Conservation (phyloP, 495 filamentous ascomycete genomes). For the Tetracladium setigerum region DNA sequence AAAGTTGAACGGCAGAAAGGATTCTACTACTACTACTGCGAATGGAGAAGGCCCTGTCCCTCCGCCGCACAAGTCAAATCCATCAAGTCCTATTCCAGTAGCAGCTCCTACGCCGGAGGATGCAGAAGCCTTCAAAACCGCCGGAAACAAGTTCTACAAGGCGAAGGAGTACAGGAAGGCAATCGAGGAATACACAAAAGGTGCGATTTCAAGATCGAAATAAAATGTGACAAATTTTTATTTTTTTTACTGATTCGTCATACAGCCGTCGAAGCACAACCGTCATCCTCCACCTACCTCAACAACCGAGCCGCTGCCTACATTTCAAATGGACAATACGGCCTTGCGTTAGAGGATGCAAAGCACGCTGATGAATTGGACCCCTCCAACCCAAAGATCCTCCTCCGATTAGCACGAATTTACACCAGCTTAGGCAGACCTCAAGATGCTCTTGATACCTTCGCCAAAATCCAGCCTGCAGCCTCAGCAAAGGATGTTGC, state of each 20-base stretch:
- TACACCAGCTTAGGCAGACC: conserved; percentile 80
- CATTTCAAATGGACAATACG: conserved; percentile 72
- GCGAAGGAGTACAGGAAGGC: conserved; percentile 77
- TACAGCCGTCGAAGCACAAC: conserved; percentile 74
- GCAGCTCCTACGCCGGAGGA: conserved; percentile 49
- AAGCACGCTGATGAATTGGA: conserved; percentile 72
- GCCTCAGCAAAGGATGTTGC: conserved; percentile 76
- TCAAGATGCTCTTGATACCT: conserved; percentile 77
- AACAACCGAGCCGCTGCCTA: conserved; percentile 93
- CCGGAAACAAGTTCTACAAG: conserved; percentile 96
- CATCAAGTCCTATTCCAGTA: conserved; percentile 47
- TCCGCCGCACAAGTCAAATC: conserved; percentile 66
- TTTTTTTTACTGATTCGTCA: background rate
- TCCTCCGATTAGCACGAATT: conserved; percentile 82
- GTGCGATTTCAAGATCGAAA: conserved; percentile 33
- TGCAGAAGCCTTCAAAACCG: conserved; percentile 82
- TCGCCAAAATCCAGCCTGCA: conserved; percentile 60
- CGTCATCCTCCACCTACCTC: conserved; percentile 76
- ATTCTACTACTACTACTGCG: conserved; percentile 29
- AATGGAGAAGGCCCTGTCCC: conserved; percentile 57
- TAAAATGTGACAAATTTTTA: background rate
- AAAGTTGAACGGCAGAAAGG: conserved; percentile 45
- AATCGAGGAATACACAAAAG: conserved; percentile 90
- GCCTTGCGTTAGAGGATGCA: conserved; percentile 78
- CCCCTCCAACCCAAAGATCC: conserved; percentile 73